Percentiles rank a stretch among this genome's conserved stretches.
Evolutionary conservation across 495 filamentous ascomycete species (phyloP).

Genomic region (Penicillium antarcticum): DNA sequence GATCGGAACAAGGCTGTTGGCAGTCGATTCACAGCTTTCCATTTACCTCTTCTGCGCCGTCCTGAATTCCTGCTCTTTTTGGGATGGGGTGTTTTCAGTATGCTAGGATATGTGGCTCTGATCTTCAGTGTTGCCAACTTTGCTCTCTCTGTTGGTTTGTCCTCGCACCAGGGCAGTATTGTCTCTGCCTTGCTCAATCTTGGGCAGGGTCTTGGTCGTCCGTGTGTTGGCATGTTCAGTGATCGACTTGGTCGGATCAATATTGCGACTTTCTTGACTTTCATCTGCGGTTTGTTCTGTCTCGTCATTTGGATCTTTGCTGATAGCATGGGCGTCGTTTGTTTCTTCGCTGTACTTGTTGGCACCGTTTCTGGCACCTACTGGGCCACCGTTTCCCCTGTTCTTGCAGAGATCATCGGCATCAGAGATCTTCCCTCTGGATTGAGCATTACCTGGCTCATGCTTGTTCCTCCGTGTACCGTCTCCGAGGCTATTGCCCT

Average conservation of each 20-base stretch:
- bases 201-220: constrained; percentile 65
- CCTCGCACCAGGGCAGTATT: constrained; percentile 62
- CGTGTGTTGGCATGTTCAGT: constrained; percentile 69
- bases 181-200: constrained; percentile 72
- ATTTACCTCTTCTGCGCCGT: constrained; percentile 57
- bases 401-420: constrained; percentile 76
- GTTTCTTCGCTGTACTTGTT: constrained; percentile 68
- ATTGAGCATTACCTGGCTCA: constrained; percentile 73
- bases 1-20: constrained; percentile 70
- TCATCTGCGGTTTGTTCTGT: constrained; percentile 61
- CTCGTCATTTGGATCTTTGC: constrained; percentile 75
- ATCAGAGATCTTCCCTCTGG: constrained; percentile 67
- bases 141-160: constrained; percentile 62
- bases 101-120: constrained; percentile 74
- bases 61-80: constrained; percentile 62
- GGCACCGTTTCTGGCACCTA: constrained; percentile 70
- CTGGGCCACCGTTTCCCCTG: constrained; percentile 68
- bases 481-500: constrained; percentile 74
- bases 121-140: constrained; percentile 77
- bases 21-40: constrained; percentile 60
- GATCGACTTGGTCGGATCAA: constrained; percentile 73
- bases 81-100: constrained; percentile 65
- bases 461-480: constrained; percentile 68
- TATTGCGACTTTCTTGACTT: constrained; percentile 60
- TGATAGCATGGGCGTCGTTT: constrained; percentile 60